A percentile compares a stretch with the other conserved stretches of the same genome.
These are phyloP conservation scores for Orbilia brochopaga DNA, from an alignment of 2,329 filamentous ascomycete genomes.

Conservation along the genomic window DNA sequence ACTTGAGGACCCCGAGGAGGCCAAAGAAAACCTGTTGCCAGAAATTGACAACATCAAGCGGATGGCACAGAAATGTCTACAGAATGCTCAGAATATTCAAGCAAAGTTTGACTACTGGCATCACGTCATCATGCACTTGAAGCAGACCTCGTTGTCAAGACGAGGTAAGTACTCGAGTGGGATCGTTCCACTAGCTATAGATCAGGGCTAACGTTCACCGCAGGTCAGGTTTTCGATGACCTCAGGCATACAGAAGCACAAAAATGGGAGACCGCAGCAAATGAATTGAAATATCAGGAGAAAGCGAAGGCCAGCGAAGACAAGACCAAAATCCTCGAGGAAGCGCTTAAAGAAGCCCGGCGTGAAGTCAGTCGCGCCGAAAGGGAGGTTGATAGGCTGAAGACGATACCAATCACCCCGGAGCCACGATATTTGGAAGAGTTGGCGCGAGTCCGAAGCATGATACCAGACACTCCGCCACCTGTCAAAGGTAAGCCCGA, in stretches of 20 bases:
- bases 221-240: background rate
- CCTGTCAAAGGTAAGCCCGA: background rate
- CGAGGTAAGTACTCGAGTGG: too few species aligned
- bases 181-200: too few species aligned
- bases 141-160: slow-evolving; percentile 5
- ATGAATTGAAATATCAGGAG: background rate
- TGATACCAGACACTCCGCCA: background rate
- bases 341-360: background rate
- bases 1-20: slow-evolving; percentile 7
- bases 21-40: background rate
- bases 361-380: background rate
- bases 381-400: background rate
- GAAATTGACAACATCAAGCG: background rate
- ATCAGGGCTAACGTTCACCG: background rate
- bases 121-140: slow-evolving; percentile 6
- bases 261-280: background rate
- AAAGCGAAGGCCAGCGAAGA: background rate
- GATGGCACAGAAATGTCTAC: slow-evolving; percentile 1
- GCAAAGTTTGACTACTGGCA: background rate
- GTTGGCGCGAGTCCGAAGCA: background rate
- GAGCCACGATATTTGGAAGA: background rate
- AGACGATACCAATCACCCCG: background rate
- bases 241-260: background rate
- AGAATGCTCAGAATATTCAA: slow-evolving; percentile 1
- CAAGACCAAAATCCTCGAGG: background rate